Evolutionary conservation across 139 green algal species (phyloP).

Genomic region (Yamagishiella unicocca): DNA sequence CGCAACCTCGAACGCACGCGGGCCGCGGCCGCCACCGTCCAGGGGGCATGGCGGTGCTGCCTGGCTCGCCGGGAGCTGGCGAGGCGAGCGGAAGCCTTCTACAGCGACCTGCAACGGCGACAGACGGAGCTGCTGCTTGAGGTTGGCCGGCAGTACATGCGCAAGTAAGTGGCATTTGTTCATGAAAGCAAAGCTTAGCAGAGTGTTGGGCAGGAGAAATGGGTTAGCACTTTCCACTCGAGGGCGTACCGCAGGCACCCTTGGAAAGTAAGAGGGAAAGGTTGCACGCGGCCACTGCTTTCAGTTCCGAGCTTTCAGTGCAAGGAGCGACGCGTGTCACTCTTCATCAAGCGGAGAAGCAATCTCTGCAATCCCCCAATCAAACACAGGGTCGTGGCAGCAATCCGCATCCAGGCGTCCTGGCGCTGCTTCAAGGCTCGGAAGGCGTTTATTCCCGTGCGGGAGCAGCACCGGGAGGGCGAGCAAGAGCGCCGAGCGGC

Average conservation of each 20-base stretch:
- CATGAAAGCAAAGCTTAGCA: too few species aligned
- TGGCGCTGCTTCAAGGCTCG: slow-evolving; percentile 56
- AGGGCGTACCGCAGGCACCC: too few species aligned
- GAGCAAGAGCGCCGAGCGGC: slow-evolving; percentile 21
- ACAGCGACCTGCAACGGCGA: background rate
- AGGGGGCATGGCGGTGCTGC: background rate
- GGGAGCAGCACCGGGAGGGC: background rate
- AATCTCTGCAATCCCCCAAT: too few species aligned
- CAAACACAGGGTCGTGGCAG: slow-evolving; percentile 30
- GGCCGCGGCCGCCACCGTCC: background rate
- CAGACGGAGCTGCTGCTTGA: background rate
- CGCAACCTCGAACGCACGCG: background rate
- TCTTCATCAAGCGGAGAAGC: too few species aligned
- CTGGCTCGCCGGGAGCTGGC: slow-evolving; percentile 38
- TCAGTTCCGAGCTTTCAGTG: too few species aligned
- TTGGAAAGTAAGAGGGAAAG: too few species aligned
- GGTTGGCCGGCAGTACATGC: slow-evolving; percentile 43
- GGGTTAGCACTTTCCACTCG: too few species aligned
- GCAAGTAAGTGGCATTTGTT: background rate
- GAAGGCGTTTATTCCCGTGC: slow-evolving; percentile 27
- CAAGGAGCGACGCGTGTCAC: too few species aligned
- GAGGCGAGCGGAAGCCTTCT: background rate
- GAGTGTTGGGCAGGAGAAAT: too few species aligned
- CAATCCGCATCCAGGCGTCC: slow-evolving; percentile 65
- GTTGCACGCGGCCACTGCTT: too few species aligned